Evolutionary conservation across 208 protist genomes (phyloP).

Genomic region (Trichomonas vaginalis): DNA sequence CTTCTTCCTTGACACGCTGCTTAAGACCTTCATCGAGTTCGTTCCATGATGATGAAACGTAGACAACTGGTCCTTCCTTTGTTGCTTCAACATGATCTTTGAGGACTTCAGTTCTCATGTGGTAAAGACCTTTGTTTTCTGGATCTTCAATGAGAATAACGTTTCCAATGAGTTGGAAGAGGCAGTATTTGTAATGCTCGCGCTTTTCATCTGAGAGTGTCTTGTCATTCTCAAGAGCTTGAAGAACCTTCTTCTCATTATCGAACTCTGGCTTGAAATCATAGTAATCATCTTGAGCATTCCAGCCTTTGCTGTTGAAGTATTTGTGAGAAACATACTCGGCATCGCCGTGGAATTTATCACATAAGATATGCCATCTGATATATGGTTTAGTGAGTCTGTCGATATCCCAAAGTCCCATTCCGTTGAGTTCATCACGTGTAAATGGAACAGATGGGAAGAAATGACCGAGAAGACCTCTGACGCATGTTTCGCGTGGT

Average conservation of each 20-base stretch:
- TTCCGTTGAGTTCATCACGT: neutral
- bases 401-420: neutral
- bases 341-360: neutral
- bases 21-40: neutral
- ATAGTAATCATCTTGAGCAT: neutral
- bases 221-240: neutral
- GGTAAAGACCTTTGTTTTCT: neutral
- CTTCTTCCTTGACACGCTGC: neutral
- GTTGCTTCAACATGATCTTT: neutral
- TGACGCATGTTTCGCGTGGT: neutral
- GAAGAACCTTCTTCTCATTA: neutral
- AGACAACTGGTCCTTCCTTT: neutral
- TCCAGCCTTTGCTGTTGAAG: neutral
- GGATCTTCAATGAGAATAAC: neutral
- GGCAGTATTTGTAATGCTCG: neutral
- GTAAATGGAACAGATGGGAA: neutral
- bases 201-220: neutral
- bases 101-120: neutral
- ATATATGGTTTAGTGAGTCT: neutral
- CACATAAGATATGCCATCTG: neutral
- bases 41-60: neutral
- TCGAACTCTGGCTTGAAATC: neutral
- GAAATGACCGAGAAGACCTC: neutral
- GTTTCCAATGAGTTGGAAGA: neutral
- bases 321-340: neutral